Conservation (phyloP, 139 green algal species). For the Gonium pectorale region DNA sequence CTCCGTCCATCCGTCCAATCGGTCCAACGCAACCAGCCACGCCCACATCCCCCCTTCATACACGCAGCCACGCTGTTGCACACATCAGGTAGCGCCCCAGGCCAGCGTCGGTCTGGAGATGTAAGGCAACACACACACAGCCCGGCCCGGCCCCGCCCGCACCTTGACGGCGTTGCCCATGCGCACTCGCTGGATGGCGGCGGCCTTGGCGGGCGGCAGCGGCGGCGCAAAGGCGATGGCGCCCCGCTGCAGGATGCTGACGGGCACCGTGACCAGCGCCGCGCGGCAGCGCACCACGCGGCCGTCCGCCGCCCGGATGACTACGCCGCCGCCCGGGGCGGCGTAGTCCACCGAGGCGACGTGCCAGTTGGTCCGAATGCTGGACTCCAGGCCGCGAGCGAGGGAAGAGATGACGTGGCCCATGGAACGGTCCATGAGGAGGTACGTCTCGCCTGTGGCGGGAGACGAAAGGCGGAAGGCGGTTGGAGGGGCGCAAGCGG, state of each 20-base stretch:
- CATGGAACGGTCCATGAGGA: slow-evolving; percentile 81
- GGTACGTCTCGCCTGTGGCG: slow-evolving; percentile 78
- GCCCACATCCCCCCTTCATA: too few relatives aligned
- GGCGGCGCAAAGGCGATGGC: slow-evolving; percentile 76
- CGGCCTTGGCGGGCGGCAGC: slow-evolving; percentile 73
- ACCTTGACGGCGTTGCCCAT: slow-evolving; percentile 78
- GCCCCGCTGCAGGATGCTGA: slow-evolving; percentile 61
- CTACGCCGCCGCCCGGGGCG: background rate
- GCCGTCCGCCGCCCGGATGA: slow-evolving; percentile 5
- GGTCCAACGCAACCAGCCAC: too few relatives aligned
- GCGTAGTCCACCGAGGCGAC: slow-evolving; percentile 61
- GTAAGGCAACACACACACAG: too few relatives aligned
- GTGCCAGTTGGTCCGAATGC: slow-evolving; percentile 60
- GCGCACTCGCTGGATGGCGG: slow-evolving; percentile 59
- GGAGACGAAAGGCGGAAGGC: background rate
- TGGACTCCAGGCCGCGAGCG: slow-evolving; percentile 29
- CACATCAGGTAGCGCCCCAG: too few relatives aligned
- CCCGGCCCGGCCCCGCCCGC: too few relatives aligned
- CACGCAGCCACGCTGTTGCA: too few relatives aligned
- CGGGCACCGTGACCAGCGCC: slow-evolving; percentile 70
- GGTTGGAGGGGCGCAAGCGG: background rate
- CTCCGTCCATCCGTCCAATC: too few relatives aligned
- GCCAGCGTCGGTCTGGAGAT: too few relatives aligned
- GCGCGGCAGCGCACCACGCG: slow-evolving; percentile 29
- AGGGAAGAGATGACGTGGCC: slow-evolving; percentile 62